Percentiles rank a stretch among this genome's conserved stretches.
Conservation (phyloP, 2,329 filamentous ascomycete genomes). For the Alternaria atra region DNA sequence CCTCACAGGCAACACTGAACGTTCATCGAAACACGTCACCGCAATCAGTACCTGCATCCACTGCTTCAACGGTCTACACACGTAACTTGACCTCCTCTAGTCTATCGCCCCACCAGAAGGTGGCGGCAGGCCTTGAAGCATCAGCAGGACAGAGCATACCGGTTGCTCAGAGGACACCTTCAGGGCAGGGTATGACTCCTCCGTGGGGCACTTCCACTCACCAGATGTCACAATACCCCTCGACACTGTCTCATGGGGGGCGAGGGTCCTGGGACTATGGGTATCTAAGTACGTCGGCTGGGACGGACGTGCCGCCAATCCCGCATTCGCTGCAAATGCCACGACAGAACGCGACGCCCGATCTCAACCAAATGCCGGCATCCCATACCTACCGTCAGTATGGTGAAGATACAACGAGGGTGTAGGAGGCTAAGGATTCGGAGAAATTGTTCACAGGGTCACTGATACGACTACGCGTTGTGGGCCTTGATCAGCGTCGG, state of each 20-base stretch:
- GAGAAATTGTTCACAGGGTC: constrained; percentile 18
- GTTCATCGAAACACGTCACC: constrained; percentile 59
- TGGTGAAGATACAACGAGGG: constrained; percentile 49
- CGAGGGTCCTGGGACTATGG: constrained; percentile 50
- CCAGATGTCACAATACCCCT: constrained; percentile 47
- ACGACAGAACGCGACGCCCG: constrained; percentile 42
- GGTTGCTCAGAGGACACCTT: constrained; percentile 45
- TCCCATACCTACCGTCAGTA: constrained; percentile 49
- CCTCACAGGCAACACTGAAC: constrained; percentile 60
- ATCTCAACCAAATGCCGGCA: constrained; percentile 41
- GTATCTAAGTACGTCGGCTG: constrained; percentile 42
- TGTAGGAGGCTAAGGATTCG: constrained; percentile 31
- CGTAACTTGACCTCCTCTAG: constrained; percentile 54
- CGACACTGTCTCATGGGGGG: constrained; percentile 40
- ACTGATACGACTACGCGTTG: constrained; percentile 29
- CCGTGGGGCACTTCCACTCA: constrained; percentile 44
- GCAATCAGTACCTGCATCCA: constrained; percentile 57
- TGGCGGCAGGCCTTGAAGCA: constrained; percentile 51
- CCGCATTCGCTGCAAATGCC: constrained; percentile 46
- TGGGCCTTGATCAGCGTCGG: constrained; percentile 40
- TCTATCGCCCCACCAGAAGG: constrained; percentile 56
- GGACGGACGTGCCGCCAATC: constrained; percentile 36
- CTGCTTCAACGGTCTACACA: constrained; percentile 56
- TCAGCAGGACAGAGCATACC: constrained; percentile 50
- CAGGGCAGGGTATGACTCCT: constrained; percentile 48